A percentile compares a stretch with the other conserved stretches of the same genome.
Conservation (phyloP, 176 grass and related monocot genomes). For the Triticum dicoccoides region DNA sequence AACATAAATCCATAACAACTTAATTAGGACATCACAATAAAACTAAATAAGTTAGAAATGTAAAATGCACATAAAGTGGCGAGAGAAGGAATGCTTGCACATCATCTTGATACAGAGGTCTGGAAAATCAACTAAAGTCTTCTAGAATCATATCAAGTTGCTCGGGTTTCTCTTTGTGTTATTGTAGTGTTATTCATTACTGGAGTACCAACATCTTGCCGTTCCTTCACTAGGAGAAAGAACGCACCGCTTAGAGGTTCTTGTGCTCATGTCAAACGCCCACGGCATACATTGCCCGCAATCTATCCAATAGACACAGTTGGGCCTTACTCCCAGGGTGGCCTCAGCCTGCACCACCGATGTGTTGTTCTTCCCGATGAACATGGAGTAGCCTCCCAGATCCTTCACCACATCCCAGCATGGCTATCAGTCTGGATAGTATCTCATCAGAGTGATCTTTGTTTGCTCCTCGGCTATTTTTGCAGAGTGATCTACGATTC, state of each 20-base stretch:
- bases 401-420: background rate
- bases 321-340: background rate
- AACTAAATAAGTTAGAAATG: no score
- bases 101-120: no score
- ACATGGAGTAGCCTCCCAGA: background rate
- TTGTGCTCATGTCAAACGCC: background rate
- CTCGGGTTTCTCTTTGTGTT: no score
- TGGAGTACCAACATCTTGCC: background rate
- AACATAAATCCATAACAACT: no score
- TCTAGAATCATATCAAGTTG: no score
- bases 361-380: background rate
- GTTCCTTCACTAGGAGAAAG: background rate
- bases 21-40: no score
- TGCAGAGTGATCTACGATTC: background rate
- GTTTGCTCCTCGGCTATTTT: no score
- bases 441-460: background rate
- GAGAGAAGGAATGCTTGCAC: no score
- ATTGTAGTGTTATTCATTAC: no score
- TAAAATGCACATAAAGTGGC: no score
- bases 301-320: conserved; percentile 11
- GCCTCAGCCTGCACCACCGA: background rate
- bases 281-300: background rate
- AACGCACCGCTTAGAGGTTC: background rate
- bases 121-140: no score
- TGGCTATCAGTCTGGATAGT: background rate